Evolutionary conservation across 1,139 yeast species (phyloP).

Genomic region (Chernovozyma aurita): DNA sequence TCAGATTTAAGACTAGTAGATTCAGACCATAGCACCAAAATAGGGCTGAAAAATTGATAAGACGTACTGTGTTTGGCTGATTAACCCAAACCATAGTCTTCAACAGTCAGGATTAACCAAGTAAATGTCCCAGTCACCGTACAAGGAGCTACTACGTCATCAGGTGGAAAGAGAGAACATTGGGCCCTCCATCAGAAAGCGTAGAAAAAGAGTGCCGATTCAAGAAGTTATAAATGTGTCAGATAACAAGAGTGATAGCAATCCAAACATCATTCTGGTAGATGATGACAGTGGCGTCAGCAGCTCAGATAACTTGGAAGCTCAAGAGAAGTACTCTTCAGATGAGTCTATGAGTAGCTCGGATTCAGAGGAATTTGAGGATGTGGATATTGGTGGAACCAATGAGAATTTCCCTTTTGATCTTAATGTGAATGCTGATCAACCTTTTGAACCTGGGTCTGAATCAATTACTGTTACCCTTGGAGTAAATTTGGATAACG

Average conservation of each 20-base stretch:
- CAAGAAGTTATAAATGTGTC: background rate
- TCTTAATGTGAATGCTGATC: conserved; percentile 5
- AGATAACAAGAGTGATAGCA: background rate
- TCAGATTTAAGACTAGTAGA: too few relatives aligned
- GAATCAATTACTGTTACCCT: conserved; percentile 6
- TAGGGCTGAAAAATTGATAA: too few relatives aligned
- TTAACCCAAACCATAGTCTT: too few relatives aligned
- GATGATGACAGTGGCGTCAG: too few relatives aligned
- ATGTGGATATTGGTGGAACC: conserved; percentile 18
- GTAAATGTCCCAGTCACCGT: conserved; percentile 1
- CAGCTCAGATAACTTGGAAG: too few relatives aligned
- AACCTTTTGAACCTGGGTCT: conserved; percentile 9
- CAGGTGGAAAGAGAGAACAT: background rate
- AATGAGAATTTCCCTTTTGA: background rate
- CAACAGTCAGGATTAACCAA: too few relatives aligned
- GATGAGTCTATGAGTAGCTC: background rate
- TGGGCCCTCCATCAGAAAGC: background rate
- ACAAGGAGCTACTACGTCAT: conserved; percentile 1
- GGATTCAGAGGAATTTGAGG: conserved; percentile 23
- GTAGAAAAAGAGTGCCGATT: conserved; percentile 1
- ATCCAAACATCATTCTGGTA: too few relatives aligned
- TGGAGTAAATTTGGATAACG: conserved; percentile 8
- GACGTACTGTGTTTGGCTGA: too few relatives aligned
- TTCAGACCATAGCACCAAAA: too few relatives aligned
- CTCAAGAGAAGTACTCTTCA: too few relatives aligned